Evolutionary conservation across 768 basidiomycete species (phyloP).

Genomic region (Suillus subalutaceus): DNA sequence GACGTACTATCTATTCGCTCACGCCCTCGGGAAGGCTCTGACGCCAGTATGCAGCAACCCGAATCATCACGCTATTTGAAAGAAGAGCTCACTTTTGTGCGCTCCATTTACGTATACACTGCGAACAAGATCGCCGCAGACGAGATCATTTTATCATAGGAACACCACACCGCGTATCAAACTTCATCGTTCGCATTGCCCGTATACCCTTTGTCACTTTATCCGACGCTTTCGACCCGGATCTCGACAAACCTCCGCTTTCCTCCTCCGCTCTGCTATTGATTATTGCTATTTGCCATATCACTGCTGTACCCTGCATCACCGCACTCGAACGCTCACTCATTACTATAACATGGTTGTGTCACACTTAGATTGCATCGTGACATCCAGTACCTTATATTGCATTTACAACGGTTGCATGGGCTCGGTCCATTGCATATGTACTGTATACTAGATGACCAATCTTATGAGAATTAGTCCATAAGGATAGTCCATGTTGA

Average conservation of each 20-base stretch:
- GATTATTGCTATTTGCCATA: slow-evolving; percentile 5
- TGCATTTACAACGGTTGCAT: not conserved
- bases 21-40: slow-evolving; percentile 14
- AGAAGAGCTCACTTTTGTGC: slow-evolving; percentile 51
- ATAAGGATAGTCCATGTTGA: not conserved
- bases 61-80: slow-evolving; percentile 29
- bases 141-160: slow-evolving; percentile 20
- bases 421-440: not conserved
- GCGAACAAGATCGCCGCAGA: slow-evolving; percentile 46
- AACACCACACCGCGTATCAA: not conserved
- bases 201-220: not conserved
- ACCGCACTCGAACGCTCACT: slow-evolving; percentile 2
- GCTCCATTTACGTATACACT: slow-evolving; percentile 54
- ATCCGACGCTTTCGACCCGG: slow-evolving; percentile 6
- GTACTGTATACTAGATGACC: not conserved
- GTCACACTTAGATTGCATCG: not conserved
- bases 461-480: not conserved
- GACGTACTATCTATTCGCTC: slow-evolving; percentile 16
- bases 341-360: not conserved
- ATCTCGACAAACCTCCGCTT: not conserved
- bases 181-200: not conserved
- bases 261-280: slow-evolving; percentile 18
- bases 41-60: slow-evolving; percentile 20
- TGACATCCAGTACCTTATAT: not conserved
- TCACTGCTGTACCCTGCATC: slow-evolving; percentile 12